These are phyloP conservation scores for Rhynchosporium secalis DNA, from an alignment of 2,329 filamentous ascomycete genomes.

Conservation along the genomic window DNA sequence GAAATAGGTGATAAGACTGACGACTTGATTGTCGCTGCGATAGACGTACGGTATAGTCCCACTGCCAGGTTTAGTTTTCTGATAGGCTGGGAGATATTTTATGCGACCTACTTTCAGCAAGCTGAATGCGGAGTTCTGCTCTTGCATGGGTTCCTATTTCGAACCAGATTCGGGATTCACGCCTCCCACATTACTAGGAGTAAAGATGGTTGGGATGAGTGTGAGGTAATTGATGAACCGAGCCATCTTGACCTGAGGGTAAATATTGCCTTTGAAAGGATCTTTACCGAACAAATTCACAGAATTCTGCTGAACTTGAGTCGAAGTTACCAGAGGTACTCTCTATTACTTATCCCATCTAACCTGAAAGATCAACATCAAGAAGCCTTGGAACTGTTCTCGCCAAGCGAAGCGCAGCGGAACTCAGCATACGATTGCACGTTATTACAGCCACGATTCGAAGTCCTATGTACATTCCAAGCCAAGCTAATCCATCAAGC, in stretches of 20 bases:
- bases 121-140: slow-evolving; percentile 3
- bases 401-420: background rate
- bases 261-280: background rate
- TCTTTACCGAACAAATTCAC: background rate
- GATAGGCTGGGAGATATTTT: background rate
- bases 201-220: slow-evolving; percentile 5
- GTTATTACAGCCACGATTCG: background rate
- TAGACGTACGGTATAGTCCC: background rate
- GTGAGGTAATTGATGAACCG: slow-evolving; percentile 3
- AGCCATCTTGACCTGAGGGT: background rate
- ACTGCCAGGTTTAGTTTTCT: slow-evolving; percentile 1
- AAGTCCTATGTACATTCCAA: background rate
- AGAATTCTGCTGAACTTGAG: background rate
- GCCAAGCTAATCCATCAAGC: background rate
- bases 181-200: slow-evolving; percentile 10
- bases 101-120: background rate
- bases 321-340: background rate
- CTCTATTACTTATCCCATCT: background rate
- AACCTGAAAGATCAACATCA: background rate
- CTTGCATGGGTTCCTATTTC: background rate
- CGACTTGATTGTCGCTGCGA: background rate
- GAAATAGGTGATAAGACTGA: background rate
- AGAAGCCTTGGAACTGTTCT: background rate
- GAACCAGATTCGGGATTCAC: background rate
- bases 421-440: background rate